Evolutionary conservation across 2,329 filamentous ascomycete species (phyloP), one percentile per base, ranked within the genome.

Genomic region (Beauveria varroae): DNA sequence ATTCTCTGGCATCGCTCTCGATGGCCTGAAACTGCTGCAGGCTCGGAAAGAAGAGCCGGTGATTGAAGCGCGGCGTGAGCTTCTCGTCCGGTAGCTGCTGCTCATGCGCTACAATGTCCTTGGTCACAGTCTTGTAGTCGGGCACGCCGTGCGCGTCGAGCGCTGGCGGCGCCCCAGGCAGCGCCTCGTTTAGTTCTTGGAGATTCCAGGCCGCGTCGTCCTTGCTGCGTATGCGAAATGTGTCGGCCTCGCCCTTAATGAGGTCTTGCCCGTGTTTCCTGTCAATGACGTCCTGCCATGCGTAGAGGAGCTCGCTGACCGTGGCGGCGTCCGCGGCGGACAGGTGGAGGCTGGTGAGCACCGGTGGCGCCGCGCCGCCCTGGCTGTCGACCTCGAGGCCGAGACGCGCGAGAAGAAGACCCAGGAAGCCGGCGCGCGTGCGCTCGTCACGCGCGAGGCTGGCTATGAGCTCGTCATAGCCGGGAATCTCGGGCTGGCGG

Each of bases 21-120:
- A 71, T 72, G 30, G 68, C 66, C 57, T 89, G 85, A 70, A 92
- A 96, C 28, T 84, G 76, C 26, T 78, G 75, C 10, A 98, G 79
- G 63, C 88, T 88, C 5, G 84, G 78, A 72, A 88, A 98, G 73
- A 87, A 98, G 1, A 86, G 79, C 61, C 87, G 78, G 69, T 97
- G 92, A 68, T 96, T 90, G 75, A 98, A 98, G 67, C 87, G 87
- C 0, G 93, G 92, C 0, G 92, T 96, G 57, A 88, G 81, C 68
- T 89, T 89, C 3, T 80, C 79, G 6, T 85, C 79, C 0, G 93
- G 93, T 65, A 87, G 83, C 1, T 76, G 75, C 3, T 80, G 77
- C 44, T 91, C 86, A 67, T 97, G 90, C 0, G 89, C 78, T 5
- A 93, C 78, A 24, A 99, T 80, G 18, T 79, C 82, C 74, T 96